phyloP scores from a whole-genome alignment of 371 early-diverging fungal species.

The Rhizopus sp. region DNA sequence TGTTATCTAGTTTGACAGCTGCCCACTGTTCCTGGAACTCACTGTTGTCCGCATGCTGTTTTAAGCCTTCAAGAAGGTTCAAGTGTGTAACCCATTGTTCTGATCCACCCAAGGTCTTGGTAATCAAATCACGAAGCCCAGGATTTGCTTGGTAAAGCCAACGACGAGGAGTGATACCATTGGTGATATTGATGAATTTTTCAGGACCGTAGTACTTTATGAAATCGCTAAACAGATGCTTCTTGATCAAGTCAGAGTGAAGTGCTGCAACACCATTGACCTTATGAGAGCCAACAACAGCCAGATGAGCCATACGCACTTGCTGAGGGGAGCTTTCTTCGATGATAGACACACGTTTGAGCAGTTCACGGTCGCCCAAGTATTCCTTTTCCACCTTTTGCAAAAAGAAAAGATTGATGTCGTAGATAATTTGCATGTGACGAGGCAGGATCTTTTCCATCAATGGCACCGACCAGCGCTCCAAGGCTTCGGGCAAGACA shows the following conservation, averaged over 20 bases:
- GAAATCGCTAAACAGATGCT: slow-evolving; percentile 83
- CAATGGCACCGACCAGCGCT: slow-evolving; percentile 93
- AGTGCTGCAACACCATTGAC: slow-evolving; percentile 94
- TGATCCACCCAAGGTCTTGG: slow-evolving; percentile 67
- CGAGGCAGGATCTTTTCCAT: slow-evolving; percentile 86
- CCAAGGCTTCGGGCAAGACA: slow-evolving; percentile 93
- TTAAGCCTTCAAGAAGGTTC: slow-evolving; percentile 59
- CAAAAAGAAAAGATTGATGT: slow-evolving; percentile 93
- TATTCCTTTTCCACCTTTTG: slow-evolving; percentile 82
- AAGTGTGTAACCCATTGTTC: slow-evolving; percentile 72
- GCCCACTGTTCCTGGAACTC: slow-evolving; percentile 83
- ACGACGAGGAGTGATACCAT: slow-evolving; percentile 91
- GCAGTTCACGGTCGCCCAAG: slow-evolving; percentile 86
- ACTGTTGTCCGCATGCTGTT: slow-evolving; percentile 56
- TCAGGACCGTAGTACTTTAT: slow-evolving; percentile 76
- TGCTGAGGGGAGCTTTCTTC: slow-evolving; percentile 87
- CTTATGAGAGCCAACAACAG: slow-evolving; percentile 77
- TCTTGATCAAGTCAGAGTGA: slow-evolving; percentile 87
- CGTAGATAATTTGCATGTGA: slow-evolving; percentile 94
- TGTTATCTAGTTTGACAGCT: slow-evolving; percentile 84
- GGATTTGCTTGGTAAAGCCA: slow-evolving; percentile 96
- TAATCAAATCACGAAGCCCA: slow-evolving; percentile 74
- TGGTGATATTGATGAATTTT: slow-evolving; percentile 92
- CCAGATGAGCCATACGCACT: slow-evolving; percentile 83
- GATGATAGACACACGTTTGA: slow-evolving; percentile 87